Percentiles rank a stretch among this genome's conserved stretches.
phyloP scores from a whole-genome alignment of 306 rosid species.

The Glycine tomentella region DNA sequence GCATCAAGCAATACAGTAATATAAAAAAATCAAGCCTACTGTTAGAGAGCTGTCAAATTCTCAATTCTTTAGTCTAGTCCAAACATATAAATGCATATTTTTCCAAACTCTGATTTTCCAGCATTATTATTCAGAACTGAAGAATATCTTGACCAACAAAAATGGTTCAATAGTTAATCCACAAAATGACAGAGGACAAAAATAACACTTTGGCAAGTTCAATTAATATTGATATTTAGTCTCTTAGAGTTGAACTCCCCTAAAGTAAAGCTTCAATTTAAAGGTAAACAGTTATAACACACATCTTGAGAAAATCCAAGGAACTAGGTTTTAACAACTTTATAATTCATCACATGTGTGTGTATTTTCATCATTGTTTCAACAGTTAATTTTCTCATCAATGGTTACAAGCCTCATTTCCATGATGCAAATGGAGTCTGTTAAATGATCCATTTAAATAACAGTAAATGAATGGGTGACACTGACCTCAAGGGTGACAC shows the following conservation, averaged over 20 bases:
- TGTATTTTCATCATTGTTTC: neutral
- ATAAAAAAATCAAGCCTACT: constrained; percentile 9
- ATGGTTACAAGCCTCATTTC: neutral
- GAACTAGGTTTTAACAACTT: neutral
- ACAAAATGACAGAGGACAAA: constrained; percentile 35
- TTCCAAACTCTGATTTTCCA: constrained; percentile 31
- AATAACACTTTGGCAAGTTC: neutral
- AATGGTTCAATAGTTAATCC: constrained; percentile 25
- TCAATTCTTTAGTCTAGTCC: constrained; percentile 21
- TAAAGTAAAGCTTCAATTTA: neutral
- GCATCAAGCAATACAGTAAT: constrained; percentile 36
- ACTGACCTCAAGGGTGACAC: constrained; percentile 85
- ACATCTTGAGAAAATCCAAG: neutral
- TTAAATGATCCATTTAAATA: neutral
- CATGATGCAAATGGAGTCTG: constrained; percentile 4
- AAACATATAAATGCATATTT: neutral
- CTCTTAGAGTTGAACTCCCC: neutral
- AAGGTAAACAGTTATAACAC: constrained; percentile 1
- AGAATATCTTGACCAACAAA: neutral
- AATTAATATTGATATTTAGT: neutral
- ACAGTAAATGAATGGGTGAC: constrained; percentile 27
- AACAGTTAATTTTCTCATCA: constrained; percentile 3
- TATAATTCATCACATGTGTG: too few species aligned
- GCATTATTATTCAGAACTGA: constrained; percentile 18
- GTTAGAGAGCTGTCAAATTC: constrained; percentile 26